Evolutionary conservation across 192 early-diverging fungal genomes (phyloP).

Genomic region (Backusella tuberculispora): DNA sequence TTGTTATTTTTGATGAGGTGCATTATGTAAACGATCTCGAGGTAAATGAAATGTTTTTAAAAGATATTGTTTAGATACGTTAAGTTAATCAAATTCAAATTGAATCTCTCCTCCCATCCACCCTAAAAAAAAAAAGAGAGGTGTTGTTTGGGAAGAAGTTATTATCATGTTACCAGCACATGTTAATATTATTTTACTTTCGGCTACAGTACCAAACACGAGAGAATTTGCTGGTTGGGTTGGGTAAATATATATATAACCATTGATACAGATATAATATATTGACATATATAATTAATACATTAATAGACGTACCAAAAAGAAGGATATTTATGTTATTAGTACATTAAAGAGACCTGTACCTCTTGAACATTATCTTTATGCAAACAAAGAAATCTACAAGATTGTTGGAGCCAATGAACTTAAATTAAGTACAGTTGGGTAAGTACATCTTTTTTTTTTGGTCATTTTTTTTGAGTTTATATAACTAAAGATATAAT

Average conservation of each 20-base stretch:
- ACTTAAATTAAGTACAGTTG: slow-evolving; percentile 54
- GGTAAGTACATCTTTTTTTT: slow-evolving; percentile 25
- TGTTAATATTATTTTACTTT: slow-evolving; percentile 92
- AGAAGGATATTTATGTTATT: slow-evolving; percentile 97
- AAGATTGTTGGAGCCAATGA: slow-evolving; percentile 89
- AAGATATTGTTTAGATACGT: too few relatives aligned
- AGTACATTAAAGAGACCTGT: slow-evolving; percentile 91
- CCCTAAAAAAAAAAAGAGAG: slow-evolving; percentile 61
- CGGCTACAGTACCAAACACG: slow-evolving; percentile 97
- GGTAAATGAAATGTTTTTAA: not conserved
- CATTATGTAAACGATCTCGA: slow-evolving; percentile 96
- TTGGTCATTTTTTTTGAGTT: not conserved
- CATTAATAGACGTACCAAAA: slow-evolving; percentile 81
- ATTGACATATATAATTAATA: not conserved
- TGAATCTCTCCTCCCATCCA: not conserved
- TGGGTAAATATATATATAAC: slow-evolving; percentile 57
- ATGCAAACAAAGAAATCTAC: slow-evolving; percentile 80
- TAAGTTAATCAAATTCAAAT: not conserved
- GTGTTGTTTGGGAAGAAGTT: slow-evolving; percentile 99
- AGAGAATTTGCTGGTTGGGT: slow-evolving; percentile 99
- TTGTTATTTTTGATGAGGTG: slow-evolving; percentile 99
- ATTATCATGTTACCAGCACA: slow-evolving; percentile 99
- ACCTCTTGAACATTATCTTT: slow-evolving; percentile 94
- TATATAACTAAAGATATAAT: not conserved
- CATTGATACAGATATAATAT: not conserved